Conservation (phyloP, 2,329 filamentous ascomycete genomes). For the Sphaerulina musiva region DNA sequence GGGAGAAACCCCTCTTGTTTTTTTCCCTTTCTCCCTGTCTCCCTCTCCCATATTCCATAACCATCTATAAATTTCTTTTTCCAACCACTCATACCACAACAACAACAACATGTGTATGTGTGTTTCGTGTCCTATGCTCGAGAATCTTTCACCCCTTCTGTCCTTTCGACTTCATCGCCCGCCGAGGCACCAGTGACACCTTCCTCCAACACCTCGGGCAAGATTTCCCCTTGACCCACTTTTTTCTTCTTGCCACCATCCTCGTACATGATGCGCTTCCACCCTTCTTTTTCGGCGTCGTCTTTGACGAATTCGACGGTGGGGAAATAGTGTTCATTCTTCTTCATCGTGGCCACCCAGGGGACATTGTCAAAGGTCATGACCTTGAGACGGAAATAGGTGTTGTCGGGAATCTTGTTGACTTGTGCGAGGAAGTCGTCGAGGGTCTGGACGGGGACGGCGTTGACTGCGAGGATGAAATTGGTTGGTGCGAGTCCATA, state of each 20-base stretch:
- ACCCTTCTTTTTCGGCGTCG: conserved; percentile 45
- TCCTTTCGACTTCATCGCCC: not conserved
- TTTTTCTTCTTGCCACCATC: conserved; percentile 35
- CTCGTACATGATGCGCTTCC: conserved; percentile 53
- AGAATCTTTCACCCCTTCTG: not conserved
- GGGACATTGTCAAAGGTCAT: conserved; percentile 98
- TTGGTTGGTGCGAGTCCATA: conserved; percentile 93
- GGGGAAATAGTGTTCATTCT: conserved; percentile 92
- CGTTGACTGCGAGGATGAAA: conserved; percentile 95
- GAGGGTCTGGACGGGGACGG: conserved; percentile 73
- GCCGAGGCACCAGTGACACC: conserved; percentile 10
- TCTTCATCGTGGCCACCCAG: conserved; percentile 99
- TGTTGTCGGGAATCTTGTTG: conserved; percentile 86
- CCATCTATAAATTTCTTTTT: too few species aligned
- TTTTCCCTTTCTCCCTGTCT: too few species aligned
- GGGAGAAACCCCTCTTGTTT: too few species aligned
- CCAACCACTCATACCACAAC: too few species aligned
- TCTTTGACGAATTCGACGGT: conserved; percentile 61
- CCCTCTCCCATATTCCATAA: too few species aligned
- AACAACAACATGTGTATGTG: too few species aligned
- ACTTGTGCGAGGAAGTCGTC: conserved; percentile 74
- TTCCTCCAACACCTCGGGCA: conserved; percentile 20
- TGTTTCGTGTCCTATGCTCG: too few species aligned
- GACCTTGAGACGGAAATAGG: conserved; percentile 94
- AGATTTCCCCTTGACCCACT: conserved; percentile 31